Evolutionary conservation across 176 grass and related monocot genomes (phyloP).

Genomic region (Carex myosuroides): DNA sequence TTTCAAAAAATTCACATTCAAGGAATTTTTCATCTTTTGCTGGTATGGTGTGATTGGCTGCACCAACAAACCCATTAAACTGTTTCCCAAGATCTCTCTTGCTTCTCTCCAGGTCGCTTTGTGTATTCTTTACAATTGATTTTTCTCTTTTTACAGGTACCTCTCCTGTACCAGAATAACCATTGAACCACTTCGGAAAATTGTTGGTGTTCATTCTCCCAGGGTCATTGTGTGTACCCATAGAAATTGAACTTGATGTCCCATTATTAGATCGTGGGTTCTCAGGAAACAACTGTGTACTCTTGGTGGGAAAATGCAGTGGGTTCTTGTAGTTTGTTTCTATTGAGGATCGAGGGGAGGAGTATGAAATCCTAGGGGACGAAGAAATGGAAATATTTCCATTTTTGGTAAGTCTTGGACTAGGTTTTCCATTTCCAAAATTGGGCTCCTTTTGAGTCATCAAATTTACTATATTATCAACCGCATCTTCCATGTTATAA

Average conservation of each 20-base stretch:
- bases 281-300: slow-evolving; percentile 42
- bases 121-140: slow-evolving; percentile 4
- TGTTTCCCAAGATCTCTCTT: slow-evolving; percentile 18
- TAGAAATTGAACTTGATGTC: slow-evolving; percentile 27
- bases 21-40: slow-evolving; percentile 34
- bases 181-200: background rate
- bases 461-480: slow-evolving; percentile 51
- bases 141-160: background rate
- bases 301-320: slow-evolving; percentile 43
- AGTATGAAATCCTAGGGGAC: slow-evolving; percentile 58
- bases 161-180: slow-evolving; percentile 10
- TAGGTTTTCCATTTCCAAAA: slow-evolving; percentile 27
- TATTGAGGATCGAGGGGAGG: slow-evolving; percentile 45
- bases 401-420: slow-evolving; percentile 41
- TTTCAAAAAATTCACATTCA: slow-evolving; percentile 25
- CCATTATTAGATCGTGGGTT: slow-evolving; percentile 35
- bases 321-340: slow-evolving; percentile 53
- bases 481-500: slow-evolving; percentile 68
- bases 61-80: slow-evolving; percentile 16
- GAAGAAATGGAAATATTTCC: slow-evolving; percentile 66
- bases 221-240: slow-evolving; percentile 8
- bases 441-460: slow-evolving; percentile 60
- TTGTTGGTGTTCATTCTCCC: slow-evolving; percentile 1
- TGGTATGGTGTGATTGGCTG: background rate
- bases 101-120: background rate